Percentiles rank a stretch among this genome's conserved stretches.
Conservation (phyloP, 2,329 filamentous ascomycete genomes). For the Mycocentrospora acerina region DNA sequence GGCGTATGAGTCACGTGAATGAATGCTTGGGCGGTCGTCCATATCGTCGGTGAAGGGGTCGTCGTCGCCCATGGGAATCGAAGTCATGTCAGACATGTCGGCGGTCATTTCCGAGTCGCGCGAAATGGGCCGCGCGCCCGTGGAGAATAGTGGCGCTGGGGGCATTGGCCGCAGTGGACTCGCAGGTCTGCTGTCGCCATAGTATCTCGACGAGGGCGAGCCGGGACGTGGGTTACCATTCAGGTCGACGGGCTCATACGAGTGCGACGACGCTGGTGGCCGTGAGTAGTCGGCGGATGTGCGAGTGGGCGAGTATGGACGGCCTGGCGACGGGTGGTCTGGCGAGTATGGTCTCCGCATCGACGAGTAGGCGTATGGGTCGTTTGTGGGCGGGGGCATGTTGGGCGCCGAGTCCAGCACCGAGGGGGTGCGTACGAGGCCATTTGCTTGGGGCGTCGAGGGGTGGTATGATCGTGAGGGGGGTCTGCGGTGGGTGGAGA, state of each 20-base stretch:
- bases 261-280: conserved; percentile 68
- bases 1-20: conserved; percentile 65
- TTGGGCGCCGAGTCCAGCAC: conserved; percentile 53
- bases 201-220: conserved; percentile 85
- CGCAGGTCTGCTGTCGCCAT: conserved; percentile 67
- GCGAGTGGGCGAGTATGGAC: conserved; percentile 57
- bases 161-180: conserved; percentile 85
- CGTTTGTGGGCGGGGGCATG: conserved; percentile 59
- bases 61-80: conserved; percentile 65
- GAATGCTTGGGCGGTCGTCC: conserved; percentile 59
- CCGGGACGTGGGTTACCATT: conserved; percentile 89
- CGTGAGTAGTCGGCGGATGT: conserved; percentile 65
- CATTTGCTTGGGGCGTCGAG: conserved; percentile 45
- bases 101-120: conserved; percentile 47
- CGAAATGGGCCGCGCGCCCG: conserved; percentile 48
- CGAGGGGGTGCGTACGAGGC: conserved; percentile 50
- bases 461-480: conserved; percentile 53
- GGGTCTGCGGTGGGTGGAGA: conserved; percentile 43
- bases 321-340: conserved; percentile 42
- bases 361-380: conserved; percentile 64
- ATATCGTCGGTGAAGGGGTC: conserved; percentile 72
- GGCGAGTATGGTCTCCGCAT: conserved; percentile 57
- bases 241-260: conserved; percentile 84
- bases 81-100: conserved; percentile 70
- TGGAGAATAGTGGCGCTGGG: conserved; percentile 80